Evolutionary conservation across 2,329 filamentous ascomycete genomes (phyloP).

Genomic region (Penicillium concentricum): DNA sequence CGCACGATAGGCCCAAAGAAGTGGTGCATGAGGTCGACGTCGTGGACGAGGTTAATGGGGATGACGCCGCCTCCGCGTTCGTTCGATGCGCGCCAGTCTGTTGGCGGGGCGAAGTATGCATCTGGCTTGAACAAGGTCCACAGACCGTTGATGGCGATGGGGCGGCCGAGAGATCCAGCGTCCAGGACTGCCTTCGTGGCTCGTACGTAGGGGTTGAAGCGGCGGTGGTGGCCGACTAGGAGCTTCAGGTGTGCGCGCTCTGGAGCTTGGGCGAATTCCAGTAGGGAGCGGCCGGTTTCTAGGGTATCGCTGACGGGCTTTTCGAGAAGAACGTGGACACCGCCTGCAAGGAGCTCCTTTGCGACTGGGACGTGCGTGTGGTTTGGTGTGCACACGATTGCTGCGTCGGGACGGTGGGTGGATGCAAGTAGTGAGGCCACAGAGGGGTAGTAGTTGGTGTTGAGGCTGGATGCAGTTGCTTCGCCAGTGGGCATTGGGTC

Average conservation of each 20-base stretch:
- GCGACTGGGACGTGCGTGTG: slow-evolving; percentile 56
- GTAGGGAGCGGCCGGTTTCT: slow-evolving; percentile 22
- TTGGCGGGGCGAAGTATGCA: slow-evolving; percentile 51
- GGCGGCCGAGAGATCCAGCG: slow-evolving; percentile 43
- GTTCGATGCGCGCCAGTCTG: slow-evolving; percentile 49
- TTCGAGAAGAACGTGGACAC: slow-evolving; percentile 57
- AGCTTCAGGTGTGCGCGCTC: slow-evolving; percentile 40
- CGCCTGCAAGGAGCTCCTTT: slow-evolving; percentile 48
- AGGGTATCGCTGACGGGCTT: slow-evolving; percentile 53
- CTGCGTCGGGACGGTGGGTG: slow-evolving; percentile 49
- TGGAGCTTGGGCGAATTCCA: slow-evolving; percentile 20
- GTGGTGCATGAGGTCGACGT: slow-evolving; percentile 59
- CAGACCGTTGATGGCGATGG: slow-evolving; percentile 55
- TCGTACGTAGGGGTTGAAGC: slow-evolving; percentile 58
- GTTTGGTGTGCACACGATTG: slow-evolving; percentile 61
- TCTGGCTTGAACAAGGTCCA: slow-evolving; percentile 56
- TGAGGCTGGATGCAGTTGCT: slow-evolving; percentile 36
- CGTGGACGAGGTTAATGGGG: slow-evolving; percentile 61
- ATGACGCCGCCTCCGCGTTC: slow-evolving; percentile 52
- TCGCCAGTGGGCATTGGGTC: slow-evolving; percentile 45
- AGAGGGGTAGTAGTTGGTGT: slow-evolving; percentile 42
- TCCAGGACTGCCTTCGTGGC: slow-evolving; percentile 50
- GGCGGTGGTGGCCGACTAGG: slow-evolving; percentile 58
- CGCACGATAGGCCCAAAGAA: slow-evolving; percentile 54
- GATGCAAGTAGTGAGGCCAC: slow-evolving; percentile 46